These are phyloP conservation scores for Chlorella sp. DNA, from an alignment of 139 green algal genomes.

Conservation along the genomic window DNA sequence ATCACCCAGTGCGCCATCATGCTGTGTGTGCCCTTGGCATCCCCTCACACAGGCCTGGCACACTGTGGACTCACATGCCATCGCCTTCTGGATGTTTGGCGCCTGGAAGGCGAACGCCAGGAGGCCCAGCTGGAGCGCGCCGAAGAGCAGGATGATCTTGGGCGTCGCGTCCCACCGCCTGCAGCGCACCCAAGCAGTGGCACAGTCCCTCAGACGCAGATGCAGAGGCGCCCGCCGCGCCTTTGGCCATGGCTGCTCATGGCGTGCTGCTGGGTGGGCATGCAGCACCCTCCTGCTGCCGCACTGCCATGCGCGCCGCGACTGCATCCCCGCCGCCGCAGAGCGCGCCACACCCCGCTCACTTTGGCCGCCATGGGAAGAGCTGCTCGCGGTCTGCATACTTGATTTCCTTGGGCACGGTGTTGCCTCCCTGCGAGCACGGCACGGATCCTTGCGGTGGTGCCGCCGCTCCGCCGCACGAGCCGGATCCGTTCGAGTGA, in stretches of 20 bases:
- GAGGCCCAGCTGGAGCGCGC: conserved; percentile 42
- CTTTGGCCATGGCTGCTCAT: no score
- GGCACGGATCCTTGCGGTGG: neutral
- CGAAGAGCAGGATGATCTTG: conserved; percentile 45
- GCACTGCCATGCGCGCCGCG: no score
- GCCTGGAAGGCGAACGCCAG: conserved; percentile 45
- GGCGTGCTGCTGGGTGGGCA: no score
- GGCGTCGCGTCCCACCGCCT: conserved; percentile 56
- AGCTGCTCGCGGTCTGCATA: conserved; percentile 49
- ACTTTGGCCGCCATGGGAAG: conserved; percentile 56
- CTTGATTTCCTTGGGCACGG: conserved; percentile 26
- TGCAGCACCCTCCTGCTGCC: no score
- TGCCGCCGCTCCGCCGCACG: neutral
- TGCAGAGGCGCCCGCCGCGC: no score
- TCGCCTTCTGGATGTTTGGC: conserved; percentile 31
- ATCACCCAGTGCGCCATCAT: neutral
- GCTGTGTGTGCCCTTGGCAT: no score
- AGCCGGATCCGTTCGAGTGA: neutral
- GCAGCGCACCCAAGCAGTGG: no score
- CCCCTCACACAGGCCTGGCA: no score
- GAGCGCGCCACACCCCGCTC: no score
- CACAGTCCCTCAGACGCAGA: no score
- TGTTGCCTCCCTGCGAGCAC: conserved; percentile 17
- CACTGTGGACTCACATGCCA: conserved; percentile 24
- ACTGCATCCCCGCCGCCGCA: no score